Conservation (phyloP, 2,329 filamentous ascomycete genomes). For the Alternaria panax region DNA sequence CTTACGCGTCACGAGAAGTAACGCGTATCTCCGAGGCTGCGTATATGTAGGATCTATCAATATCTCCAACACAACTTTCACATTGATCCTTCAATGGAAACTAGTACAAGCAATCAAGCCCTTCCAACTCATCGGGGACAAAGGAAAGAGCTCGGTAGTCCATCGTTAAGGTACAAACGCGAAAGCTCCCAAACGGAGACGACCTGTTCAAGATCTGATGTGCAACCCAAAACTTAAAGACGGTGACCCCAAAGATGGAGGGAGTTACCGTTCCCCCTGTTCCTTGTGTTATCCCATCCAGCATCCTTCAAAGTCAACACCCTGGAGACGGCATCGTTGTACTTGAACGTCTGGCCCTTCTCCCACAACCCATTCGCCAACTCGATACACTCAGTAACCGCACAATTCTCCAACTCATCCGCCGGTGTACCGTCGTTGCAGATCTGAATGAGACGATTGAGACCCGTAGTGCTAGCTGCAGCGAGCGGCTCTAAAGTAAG, state of each 20-base stretch:
- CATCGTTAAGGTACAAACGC: background rate
- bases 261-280: constrained; percentile 35
- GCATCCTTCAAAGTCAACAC: constrained; percentile 44
- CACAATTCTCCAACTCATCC: constrained; percentile 38
- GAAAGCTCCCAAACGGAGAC: background rate
- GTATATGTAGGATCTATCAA: background rate
- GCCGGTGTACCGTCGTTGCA: constrained; percentile 27
- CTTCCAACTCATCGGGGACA: background rate
- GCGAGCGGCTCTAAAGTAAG: constrained; percentile 38
- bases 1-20: background rate
- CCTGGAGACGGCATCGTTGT: constrained; percentile 38
- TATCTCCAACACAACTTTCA: background rate
- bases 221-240: constrained; percentile 16
- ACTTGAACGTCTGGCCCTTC: constrained; percentile 47
- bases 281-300: constrained; percentile 43
- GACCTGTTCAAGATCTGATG: background rate
- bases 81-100: background rate
- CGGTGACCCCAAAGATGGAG: constrained; percentile 42
- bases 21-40: background rate
- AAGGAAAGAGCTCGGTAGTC: background rate
- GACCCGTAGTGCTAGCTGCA: constrained; percentile 28
- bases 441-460: constrained; percentile 43
- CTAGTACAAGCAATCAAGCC: background rate
- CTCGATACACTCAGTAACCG: constrained; percentile 46
- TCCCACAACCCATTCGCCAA: constrained; percentile 45